phyloP scores from a whole-genome alignment of 2,329 filamentous ascomycete species.

The Botrytis aclada region DNA sequence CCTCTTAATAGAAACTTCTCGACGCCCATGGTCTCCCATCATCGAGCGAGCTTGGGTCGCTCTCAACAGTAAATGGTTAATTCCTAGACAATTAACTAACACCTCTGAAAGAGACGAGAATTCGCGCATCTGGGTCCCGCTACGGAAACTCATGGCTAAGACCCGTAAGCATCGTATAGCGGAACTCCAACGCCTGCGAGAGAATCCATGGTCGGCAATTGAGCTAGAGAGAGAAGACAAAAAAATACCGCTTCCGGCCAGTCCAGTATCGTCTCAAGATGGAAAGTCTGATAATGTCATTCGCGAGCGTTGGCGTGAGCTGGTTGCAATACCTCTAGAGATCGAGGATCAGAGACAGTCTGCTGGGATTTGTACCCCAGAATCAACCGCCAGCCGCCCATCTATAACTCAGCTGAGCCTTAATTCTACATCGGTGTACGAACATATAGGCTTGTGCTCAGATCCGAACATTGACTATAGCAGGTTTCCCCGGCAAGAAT shows the following conservation, averaged over 20 bases:
- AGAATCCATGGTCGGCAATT: slow-evolving; percentile 31
- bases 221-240: slow-evolving; percentile 30
- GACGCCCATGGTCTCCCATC: slow-evolving; percentile 37
- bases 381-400: neutral
- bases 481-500: slow-evolving; percentile 13
- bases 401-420: neutral
- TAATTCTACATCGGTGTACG: neutral
- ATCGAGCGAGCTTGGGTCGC: slow-evolving; percentile 41
- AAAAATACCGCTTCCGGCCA: slow-evolving; percentile 32
- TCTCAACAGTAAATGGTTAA: slow-evolving; percentile 35
- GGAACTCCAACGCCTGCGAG: slow-evolving; percentile 37
- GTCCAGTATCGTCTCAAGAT: slow-evolving; percentile 32
- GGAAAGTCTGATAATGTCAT: slow-evolving; percentile 26
- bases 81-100: slow-evolving; percentile 10
- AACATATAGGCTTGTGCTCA: neutral
- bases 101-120: slow-evolving; percentile 39
- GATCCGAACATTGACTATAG: neutral
- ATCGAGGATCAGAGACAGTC: neutral
- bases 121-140: slow-evolving; percentile 58
- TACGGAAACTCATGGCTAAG: slow-evolving; percentile 56
- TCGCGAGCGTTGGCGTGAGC: slow-evolving; percentile 36
- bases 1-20: slow-evolving; percentile 39
- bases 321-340: slow-evolving; percentile 26
- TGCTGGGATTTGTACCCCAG: neutral
- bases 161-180: slow-evolving; percentile 43